Percentiles rank a stretch among this genome's conserved stretches.
Evolutionary conservation across 345 rosid species (phyloP).

Genomic region (Raphanus sativus): DNA sequence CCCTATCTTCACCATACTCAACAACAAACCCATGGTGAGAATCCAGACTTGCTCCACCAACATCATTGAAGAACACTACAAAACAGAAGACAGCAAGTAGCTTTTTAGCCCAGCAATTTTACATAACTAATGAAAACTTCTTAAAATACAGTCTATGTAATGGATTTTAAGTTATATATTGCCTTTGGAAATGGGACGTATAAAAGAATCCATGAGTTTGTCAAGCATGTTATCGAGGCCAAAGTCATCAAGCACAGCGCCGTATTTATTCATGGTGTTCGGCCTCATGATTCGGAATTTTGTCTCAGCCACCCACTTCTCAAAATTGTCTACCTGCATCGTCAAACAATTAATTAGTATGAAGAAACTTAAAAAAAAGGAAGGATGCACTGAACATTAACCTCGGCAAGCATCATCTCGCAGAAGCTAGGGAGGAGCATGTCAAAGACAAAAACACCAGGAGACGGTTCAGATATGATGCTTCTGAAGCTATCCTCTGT

Average conservation of each 20-base stretch:
- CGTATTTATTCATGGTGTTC: constrained; percentile 92
- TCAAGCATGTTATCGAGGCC: constrained; percentile 88
- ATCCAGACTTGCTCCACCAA: constrained; percentile 88
- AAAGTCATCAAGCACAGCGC: constrained; percentile 96
- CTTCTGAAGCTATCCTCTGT: constrained; percentile 74
- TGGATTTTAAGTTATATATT: constrained; percentile 18
- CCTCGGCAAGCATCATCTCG: constrained; percentile 75
- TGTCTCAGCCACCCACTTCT: constrained; percentile 75
- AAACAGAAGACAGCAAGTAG: neutral
- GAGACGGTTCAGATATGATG: constrained; percentile 66
- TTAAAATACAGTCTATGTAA: neutral
- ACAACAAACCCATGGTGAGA: constrained; percentile 99
- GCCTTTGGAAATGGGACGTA: constrained; percentile 83
- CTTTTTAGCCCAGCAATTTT: neutral
- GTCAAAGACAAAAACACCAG: constrained; percentile 76
- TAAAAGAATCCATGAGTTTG: constrained; percentile 69
- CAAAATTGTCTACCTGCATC: constrained; percentile 79
- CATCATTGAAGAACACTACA: constrained; percentile 90
- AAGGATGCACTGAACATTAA: constrained; percentile 23
- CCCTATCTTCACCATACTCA: constrained; percentile 86
- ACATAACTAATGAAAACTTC: constrained; percentile 3
- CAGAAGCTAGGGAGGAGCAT: constrained; percentile 82
- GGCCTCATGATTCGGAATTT: constrained; percentile 90
- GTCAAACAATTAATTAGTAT: constrained; percentile 42
- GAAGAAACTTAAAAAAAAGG: neutral